Base-by-base conservation (phyloP, 1,284 basidiomycete genomes). In the Marasmius sp. region DNA sequence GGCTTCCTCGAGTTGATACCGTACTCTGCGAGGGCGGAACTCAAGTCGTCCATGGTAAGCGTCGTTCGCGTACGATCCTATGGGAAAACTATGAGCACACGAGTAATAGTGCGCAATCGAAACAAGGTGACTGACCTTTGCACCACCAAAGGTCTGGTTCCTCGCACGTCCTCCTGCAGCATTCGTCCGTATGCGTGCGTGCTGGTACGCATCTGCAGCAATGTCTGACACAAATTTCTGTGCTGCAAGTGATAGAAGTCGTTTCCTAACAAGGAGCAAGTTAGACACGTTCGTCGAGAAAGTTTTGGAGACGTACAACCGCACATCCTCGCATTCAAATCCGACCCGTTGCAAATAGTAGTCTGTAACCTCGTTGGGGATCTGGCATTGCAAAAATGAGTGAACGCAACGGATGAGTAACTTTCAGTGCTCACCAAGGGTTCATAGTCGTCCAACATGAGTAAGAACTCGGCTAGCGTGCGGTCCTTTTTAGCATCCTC, bases 141-240 rank as follows among this genome's bases (percentile, higher is more conserved):
- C 81, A 9, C 87, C 87, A 14, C 77, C 70, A 14, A 79, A 70
- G 1, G 84, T 76, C 64, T 85, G 83, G 65, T 82, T 85, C 39
- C 91, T 80, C 18, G 86, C 80, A 33, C 91, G 83, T 41, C 90
- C 89, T 55, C 89, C 84, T 9, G 86, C 69, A 55, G 91, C 90
- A 63, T 91, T 92, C 2, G 90, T 94, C 59, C 97, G 87, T 69
- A 99, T 94, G 33, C 97, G 91, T 3, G 97, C 97, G 74, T 98
- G 97, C 72, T 98, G 95, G 76, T 95, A 99, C 14, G 97, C 95
- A 74, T 99, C 97, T 9, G 93, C 88, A 2, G 97, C 93, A 65
- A 99, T 97, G 74, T 99, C 97, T 11, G 95, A 93, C 48, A 99
- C 91, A 73, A 99, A 99, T 73, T 99, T 99, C 74, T 99, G 97